Evolutionary conservation across 345 rosid species (phyloP).

Genomic region (Excoecaria cochinchinensis): DNA sequence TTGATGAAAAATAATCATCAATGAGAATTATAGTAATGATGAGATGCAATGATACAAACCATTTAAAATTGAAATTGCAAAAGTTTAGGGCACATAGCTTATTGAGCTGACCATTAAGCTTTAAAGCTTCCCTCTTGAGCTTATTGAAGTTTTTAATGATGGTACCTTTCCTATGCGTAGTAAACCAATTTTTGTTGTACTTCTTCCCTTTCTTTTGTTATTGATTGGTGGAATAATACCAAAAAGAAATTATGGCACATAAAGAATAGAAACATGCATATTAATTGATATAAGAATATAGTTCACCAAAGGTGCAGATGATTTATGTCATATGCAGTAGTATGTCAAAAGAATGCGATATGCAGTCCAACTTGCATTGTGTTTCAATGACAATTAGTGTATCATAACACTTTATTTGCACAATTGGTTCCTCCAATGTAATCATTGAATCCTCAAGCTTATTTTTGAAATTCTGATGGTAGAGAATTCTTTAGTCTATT

Average conservation of each 20-base stretch:
- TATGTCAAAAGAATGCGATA: not conserved
- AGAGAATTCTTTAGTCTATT: not conserved
- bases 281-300: too few relatives aligned
- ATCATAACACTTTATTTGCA: not conserved
- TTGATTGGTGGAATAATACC: too few relatives aligned
- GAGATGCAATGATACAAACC: not conserved
- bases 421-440: not conserved
- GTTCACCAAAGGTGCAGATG: not conserved
- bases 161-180: too few relatives aligned
- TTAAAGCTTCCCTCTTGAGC: not conserved
- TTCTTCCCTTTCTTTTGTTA: too few relatives aligned
- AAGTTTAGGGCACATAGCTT: not conserved
- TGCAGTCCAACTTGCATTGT: not conserved
- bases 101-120: not conserved
- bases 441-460: not conserved
- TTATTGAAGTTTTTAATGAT: too few relatives aligned
- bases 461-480: slow-evolving; percentile 4
- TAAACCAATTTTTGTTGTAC: too few relatives aligned
- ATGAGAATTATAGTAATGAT: not conserved
- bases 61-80: not conserved
- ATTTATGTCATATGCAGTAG: not conserved
- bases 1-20: not conserved
- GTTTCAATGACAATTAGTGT: not conserved
- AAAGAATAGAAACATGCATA: too few relatives aligned
- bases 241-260: too few relatives aligned